Conservation (phyloP, 1,284 basidiomycete genomes). For the Microbotryum violaceum region DNA sequence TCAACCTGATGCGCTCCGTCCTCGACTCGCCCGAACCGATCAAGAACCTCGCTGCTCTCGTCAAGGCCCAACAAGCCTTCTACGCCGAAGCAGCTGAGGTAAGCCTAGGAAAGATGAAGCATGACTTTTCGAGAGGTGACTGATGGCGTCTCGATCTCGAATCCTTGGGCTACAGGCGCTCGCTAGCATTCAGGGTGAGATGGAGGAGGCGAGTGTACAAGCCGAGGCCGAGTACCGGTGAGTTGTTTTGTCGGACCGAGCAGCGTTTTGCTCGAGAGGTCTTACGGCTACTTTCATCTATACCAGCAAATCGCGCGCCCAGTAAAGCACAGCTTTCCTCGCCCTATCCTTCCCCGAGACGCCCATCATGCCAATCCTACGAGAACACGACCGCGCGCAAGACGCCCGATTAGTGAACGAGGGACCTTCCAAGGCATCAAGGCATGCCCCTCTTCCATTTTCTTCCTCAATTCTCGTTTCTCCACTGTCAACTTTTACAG, state of each 20-base stretch:
- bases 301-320: conserved; percentile 15
- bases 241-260: conserved; percentile 8
- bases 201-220: conserved; percentile 78
- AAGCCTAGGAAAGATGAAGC: too few relatives aligned
- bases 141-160: conserved; percentile 5
- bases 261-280: too few relatives aligned
- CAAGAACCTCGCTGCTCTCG: conserved; percentile 83
- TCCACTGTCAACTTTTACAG: too few relatives aligned
- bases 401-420: too few relatives aligned
- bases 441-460: too few relatives aligned
- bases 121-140: neutral
- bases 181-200: conserved; percentile 66
- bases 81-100: conserved; percentile 71
- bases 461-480: too few relatives aligned
- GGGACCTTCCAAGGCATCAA: too few relatives aligned
- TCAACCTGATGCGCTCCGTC: conserved; percentile 95
- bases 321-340: neutral
- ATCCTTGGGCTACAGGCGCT: conserved; percentile 11
- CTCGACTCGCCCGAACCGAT: conserved; percentile 88
- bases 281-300: neutral
- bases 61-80: conserved; percentile 82
- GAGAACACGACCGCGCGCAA: too few relatives aligned
- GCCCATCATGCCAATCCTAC: too few relatives aligned
- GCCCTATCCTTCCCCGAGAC: too few relatives aligned
- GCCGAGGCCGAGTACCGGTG: conserved; percentile 89